phyloP scores from a whole-genome alignment of 75 land plant genomes.

The Sequoia sempervirens region DNA sequence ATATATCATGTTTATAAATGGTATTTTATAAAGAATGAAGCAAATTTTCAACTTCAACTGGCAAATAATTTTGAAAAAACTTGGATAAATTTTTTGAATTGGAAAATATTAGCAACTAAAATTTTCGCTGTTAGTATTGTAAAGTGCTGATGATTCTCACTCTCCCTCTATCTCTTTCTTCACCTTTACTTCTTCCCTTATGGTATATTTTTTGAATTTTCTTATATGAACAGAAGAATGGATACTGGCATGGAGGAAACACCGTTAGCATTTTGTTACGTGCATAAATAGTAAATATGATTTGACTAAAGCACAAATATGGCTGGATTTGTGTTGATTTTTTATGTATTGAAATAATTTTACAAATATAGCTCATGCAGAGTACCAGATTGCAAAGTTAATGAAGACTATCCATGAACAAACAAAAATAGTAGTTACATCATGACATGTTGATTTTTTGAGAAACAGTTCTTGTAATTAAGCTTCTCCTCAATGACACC shows the following conservation, averaged over 20 bases:
- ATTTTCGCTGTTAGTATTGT: neutral
- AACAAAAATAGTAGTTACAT: no score
- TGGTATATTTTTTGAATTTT: neutral
- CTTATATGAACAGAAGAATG: neutral
- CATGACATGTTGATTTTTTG: neutral
- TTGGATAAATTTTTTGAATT: neutral
- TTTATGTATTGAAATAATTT: no score
- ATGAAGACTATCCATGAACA: no score
- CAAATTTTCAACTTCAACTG: neutral
- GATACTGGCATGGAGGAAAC: neutral
- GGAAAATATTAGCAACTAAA: neutral
- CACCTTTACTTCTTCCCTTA: neutral
- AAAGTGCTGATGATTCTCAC: neutral
- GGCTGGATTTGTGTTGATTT: no score
- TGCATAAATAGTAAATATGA: neutral
- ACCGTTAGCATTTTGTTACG: neutral
- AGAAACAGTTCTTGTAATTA: neutral
- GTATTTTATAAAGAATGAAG: neutral
- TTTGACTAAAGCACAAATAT: neutral
- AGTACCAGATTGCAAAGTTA: no score
- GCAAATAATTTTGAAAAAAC: neutral
- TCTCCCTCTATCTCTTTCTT: neutral
- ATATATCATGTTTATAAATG: neutral
- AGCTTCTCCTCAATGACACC: neutral
- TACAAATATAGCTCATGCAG: no score